Evolutionary conservation across 805 yeast species (phyloP).

Genomic region (Teunomyces cretensis): DNA sequence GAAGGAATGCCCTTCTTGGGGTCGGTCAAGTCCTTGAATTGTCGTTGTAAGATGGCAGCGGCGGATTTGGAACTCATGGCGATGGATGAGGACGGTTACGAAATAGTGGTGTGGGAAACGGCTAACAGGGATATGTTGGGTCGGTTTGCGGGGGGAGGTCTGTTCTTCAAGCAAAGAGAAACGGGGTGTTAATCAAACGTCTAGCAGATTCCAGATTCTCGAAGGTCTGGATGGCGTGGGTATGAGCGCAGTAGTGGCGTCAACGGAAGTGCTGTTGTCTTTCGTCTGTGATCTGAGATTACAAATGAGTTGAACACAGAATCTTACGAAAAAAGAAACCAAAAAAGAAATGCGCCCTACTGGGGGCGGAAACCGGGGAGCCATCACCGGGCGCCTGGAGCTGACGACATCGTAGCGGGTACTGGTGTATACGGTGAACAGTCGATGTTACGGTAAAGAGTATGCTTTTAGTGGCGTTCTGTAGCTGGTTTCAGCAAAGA

Average conservation of each 20-base stretch:
- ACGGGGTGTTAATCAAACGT: neutral
- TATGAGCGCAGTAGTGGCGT: neutral
- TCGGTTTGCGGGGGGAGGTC: no score
- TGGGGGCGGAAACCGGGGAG: no score
- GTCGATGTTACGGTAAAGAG: neutral
- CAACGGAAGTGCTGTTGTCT: neutral
- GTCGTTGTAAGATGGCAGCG: constrained; percentile 86
- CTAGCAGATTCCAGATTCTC: neutral
- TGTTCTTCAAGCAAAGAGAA: neutral
- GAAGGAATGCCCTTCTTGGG: constrained; percentile 70
- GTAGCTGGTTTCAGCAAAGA: no score
- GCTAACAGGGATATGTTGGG: neutral
- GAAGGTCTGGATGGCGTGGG: neutral
- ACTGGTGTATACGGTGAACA: neutral
- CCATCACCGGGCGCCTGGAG: neutral
- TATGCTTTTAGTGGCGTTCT: no score
- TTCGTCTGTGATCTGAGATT: constrained; percentile 4
- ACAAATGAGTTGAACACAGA: constrained; percentile 3
- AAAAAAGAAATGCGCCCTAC: neutral
- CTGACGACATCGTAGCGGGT: neutral
- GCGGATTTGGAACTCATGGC: constrained; percentile 56
- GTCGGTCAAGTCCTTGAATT: constrained; percentile 89
- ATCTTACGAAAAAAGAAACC: neutral
- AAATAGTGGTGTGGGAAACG: neutral
- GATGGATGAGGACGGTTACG: neutral